A percentile compares a stretch with the other conserved stretches of the same genome.
phyloP scores from a whole-genome alignment of 768 basidiomycete species.

The Hypholoma sublateritium region DNA sequence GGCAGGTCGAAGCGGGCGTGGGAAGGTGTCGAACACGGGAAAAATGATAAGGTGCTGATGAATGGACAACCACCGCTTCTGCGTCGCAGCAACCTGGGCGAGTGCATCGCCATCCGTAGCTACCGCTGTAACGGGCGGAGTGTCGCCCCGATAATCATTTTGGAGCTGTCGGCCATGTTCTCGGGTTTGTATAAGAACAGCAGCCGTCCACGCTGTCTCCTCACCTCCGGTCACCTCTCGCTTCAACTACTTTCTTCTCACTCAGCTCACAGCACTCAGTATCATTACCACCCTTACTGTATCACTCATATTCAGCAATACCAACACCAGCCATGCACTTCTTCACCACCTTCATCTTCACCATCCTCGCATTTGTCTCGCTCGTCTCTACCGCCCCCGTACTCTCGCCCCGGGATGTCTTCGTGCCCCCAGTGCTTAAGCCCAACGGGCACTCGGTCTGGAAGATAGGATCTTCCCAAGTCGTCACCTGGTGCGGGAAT shows the following conservation, averaged over 20 bases:
- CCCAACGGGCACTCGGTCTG: conserved; percentile 26
- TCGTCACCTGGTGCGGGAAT: conserved; percentile 29
- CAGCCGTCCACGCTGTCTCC: conserved; percentile 2
- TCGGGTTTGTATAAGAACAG: conserved; percentile 16
- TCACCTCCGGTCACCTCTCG: conserved; percentile 21
- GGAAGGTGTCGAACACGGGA: neutral
- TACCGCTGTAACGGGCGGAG: conserved; percentile 2
- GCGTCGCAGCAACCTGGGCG: neutral
- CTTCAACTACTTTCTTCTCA: conserved; percentile 3
- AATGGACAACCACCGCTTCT: conserved; percentile 1
- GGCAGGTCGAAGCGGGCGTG: neutral
- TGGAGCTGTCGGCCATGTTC: conserved; percentile 7
- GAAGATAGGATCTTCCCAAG: conserved; percentile 28
- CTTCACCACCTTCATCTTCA: conserved; percentile 21
- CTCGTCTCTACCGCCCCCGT: conserved; percentile 26
- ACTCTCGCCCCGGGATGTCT: conserved; percentile 27
- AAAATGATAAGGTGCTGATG: neutral
- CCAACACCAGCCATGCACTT: conserved; percentile 17
- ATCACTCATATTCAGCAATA: neutral
- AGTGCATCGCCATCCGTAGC: conserved; percentile 14
- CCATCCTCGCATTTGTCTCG: conserved; percentile 23
- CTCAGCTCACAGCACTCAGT: neutral
- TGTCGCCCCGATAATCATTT: conserved; percentile 2
- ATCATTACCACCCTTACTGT: neutral
- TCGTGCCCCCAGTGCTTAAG: conserved; percentile 28